Base-by-base conservation (phyloP, 2,329 filamentous ascomycete genomes). In the Colletotrichum gloeosporioides region DNA sequence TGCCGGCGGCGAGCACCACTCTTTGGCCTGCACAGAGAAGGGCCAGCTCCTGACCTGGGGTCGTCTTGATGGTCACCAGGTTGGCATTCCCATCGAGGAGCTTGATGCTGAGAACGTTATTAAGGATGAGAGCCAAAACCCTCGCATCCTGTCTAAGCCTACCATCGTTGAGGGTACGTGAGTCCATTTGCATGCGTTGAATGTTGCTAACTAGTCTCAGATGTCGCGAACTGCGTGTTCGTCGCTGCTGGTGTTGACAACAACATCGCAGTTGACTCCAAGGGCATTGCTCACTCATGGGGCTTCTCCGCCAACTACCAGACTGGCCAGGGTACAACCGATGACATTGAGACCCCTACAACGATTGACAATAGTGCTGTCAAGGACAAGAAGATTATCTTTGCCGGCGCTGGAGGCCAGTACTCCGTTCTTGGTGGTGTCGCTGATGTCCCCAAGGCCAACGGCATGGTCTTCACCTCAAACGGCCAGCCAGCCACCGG, bases 371-470 rank as follows among this genome's bases (percentile, higher is more conserved):
- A 98, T 87, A 94, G 93, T 15, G 96, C 95, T 57, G 91, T 97
- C 32, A 90, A 92, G 34, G 95, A 92, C 57, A 93, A 94, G 85
- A 92, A 93, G 84, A 89, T 98, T 59, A 89, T 92, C 39, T 95
- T 90, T 85, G 95, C 94, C n/a, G 95, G 95, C 59, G 94, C 94
- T n/a, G 96, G 96, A 78, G 96, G 96, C 7, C 96, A 98, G 82
- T 98, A 92, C 84, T 94, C 93, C 2, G 85, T 95, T 29, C 80
- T 95, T n/a, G 88, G 89, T 12, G 89, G 89, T 69, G 82, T 82
- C 29, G 81, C 77, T 39, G 74, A 77, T 44, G 78, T 63, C 1
- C 80, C 80, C 65, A 78, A 79, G 73, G 78, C 79, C 55, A 86
- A 86, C 59, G 84, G 85, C 16, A 79, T 79, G 31, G 39, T 70